These are phyloP conservation scores for Candida hispaniensis DNA, from an alignment of 805 yeast genomes.

Conservation along the genomic window DNA sequence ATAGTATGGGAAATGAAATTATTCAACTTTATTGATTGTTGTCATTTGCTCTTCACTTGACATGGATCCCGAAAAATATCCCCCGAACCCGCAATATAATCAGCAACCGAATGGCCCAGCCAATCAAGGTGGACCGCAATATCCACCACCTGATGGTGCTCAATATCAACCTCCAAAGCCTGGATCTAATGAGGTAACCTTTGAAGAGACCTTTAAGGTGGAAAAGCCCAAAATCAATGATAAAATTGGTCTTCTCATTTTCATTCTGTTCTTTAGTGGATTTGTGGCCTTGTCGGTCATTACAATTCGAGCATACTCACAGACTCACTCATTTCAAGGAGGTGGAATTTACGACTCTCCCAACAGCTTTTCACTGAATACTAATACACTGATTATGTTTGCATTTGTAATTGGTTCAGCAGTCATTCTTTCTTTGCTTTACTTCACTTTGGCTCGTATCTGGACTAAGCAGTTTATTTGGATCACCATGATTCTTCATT, in stretches of 20 bases:
- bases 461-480: constrained; percentile 59
- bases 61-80: no score
- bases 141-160: no score
- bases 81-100: no score
- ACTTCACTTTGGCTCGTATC: constrained; percentile 51
- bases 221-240: constrained; percentile 59
- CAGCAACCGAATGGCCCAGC: no score
- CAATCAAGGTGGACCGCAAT: no score
- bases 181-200: constrained; percentile 33
- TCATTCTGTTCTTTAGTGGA: constrained; percentile 41
- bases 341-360: constrained; percentile 46
- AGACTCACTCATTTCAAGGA: constrained; percentile 47
- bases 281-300: constrained; percentile 62
- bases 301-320: constrained; percentile 52
- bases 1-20: no score
- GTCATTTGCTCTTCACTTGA: no score
- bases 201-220: constrained; percentile 60
- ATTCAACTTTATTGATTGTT: no score
- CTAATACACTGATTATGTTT: constrained; percentile 63
- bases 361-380: constrained; percentile 53
- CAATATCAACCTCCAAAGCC: no score
- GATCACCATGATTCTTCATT: constrained; percentile 55
- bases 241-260: constrained; percentile 38
- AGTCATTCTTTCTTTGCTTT: constrained; percentile 44
- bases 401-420: constrained; percentile 54